Percentiles rank a stretch among this genome's conserved stretches.
Evolutionary conservation across 179 eudicot species (phyloP).

Genomic region (Carnegiea gigantea): DNA sequence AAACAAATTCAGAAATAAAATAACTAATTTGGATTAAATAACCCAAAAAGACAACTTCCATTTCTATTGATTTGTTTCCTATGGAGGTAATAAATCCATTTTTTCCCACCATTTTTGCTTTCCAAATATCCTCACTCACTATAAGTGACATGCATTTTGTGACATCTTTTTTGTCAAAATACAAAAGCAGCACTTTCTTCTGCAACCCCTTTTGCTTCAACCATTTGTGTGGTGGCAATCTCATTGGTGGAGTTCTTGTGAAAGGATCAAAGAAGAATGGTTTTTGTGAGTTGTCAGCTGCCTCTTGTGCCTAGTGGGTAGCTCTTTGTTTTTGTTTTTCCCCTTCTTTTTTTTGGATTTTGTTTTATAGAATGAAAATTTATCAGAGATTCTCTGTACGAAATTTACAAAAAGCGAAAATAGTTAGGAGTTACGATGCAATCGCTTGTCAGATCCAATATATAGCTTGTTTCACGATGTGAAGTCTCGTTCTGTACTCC

Average conservation of each 20-base stretch:
- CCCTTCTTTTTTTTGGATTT: neutral
- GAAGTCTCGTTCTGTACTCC: too few relatives aligned
- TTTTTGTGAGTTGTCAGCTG: constrained; percentile 25
- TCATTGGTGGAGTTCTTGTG: constrained; percentile 18
- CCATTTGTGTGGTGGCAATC: constrained; percentile 9
- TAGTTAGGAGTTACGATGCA: too few relatives aligned
- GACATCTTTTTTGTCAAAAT: too few relatives aligned
- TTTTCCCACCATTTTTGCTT: neutral
- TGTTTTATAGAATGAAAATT: neutral
- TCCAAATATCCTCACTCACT: neutral
- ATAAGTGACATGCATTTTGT: neutral
- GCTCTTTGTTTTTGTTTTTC: neutral
- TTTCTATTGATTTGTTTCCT: neutral
- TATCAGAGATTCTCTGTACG: too few relatives aligned
- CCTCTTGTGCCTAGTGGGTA: constrained; percentile 40
- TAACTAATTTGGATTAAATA: neutral
- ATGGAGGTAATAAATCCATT: neutral
- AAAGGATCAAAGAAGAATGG: constrained; percentile 13
- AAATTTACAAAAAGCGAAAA: too few relatives aligned
- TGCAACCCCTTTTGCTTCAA: neutral
- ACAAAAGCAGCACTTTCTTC: too few relatives aligned
- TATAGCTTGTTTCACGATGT: too few relatives aligned
- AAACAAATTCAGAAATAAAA: too few relatives aligned
- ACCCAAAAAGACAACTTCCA: too few relatives aligned
- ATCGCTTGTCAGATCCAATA: too few relatives aligned